A percentile compares a stretch with the other conserved stretches of the same genome.
Conservation (phyloP, 2,329 filamentous ascomycete genomes). For the Taxawa tesnikishii region DNA sequence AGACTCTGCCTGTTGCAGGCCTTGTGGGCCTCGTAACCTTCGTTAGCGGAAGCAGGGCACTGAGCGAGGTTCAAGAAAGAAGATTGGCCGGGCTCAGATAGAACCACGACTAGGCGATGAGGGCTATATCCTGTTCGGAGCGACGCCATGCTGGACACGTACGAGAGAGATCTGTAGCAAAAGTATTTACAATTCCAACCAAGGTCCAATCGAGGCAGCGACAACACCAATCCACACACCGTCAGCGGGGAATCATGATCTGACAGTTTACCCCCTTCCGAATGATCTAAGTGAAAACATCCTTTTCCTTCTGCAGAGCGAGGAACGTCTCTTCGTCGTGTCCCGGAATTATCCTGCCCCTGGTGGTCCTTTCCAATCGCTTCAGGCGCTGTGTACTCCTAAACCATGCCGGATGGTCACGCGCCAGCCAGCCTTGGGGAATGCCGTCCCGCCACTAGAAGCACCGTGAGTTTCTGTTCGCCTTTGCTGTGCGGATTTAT, state of each 20-base stretch:
- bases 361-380: constrained; percentile 17
- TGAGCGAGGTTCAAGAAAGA: constrained; percentile 85
- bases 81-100: constrained; percentile 60
- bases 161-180: too few relatives aligned
- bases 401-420: constrained; percentile 23
- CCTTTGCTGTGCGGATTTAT: too few relatives aligned
- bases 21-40: constrained; percentile 61
- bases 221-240: too few relatives aligned
- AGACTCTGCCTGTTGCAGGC: constrained; percentile 63
- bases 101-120: too few relatives aligned
- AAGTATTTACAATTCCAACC: too few relatives aligned
- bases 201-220: too few relatives aligned
- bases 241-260: too few relatives aligned
- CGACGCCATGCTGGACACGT: too few relatives aligned
- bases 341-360: constrained; percentile 20
- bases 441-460: constrained; percentile 21
- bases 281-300: constrained; percentile 12
- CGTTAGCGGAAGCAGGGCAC: constrained; percentile 75
- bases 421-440: constrained; percentile 22
- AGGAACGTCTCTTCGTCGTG: constrained; percentile 22
- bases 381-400: constrained; percentile 20
- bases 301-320: constrained; percentile 13
- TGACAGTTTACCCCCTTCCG: too few relatives aligned
- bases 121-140: too few relatives aligned
- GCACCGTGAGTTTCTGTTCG: constrained; percentile 3